These are phyloP conservation scores for Kodamaea neixiangensis DNA, from an alignment of 805 yeast species.

Conservation along the genomic window DNA sequence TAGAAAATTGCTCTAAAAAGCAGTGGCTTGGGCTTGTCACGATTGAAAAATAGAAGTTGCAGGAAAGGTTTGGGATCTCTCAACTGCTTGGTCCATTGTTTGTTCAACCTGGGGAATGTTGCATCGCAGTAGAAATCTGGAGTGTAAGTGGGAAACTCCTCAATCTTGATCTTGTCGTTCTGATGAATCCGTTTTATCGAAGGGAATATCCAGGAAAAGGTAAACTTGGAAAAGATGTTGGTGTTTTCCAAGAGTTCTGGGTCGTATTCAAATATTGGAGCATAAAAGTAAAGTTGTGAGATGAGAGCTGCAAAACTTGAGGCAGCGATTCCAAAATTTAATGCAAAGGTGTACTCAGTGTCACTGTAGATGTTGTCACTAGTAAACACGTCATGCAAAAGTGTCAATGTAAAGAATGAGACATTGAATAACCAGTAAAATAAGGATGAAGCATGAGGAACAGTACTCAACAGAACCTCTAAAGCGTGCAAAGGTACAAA, in stretches of 20 bases:
- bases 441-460: slow-evolving; percentile 25
- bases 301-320: slow-evolving; percentile 15
- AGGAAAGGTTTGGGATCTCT: slow-evolving; percentile 12
- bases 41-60: slow-evolving; percentile 8
- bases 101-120: slow-evolving; percentile 22
- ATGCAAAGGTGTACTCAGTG: neutral
- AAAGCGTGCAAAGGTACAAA: slow-evolving; percentile 24
- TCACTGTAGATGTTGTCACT: slow-evolving; percentile 17
- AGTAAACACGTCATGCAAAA: slow-evolving; percentile 26
- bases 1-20: slow-evolving; percentile 22
- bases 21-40: slow-evolving; percentile 20
- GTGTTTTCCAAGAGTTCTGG: slow-evolving; percentile 15
- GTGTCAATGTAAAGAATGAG: slow-evolving; percentile 14
- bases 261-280: slow-evolving; percentile 28
- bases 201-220: slow-evolving; percentile 33
- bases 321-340: slow-evolving; percentile 16
- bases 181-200: slow-evolving; percentile 24
- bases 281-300: slow-evolving; percentile 21
- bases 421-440: slow-evolving; percentile 23
- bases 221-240: slow-evolving; percentile 23
- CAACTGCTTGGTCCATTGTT: slow-evolving; percentile 25
- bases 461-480: slow-evolving; percentile 23
- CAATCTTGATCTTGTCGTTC: slow-evolving; percentile 22
- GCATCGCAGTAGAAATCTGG: slow-evolving; percentile 13
- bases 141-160: slow-evolving; percentile 18